These are phyloP conservation scores for Phytophthora niederhauseri DNA, from an alignment of 352 stramenopile species.

Conservation along the genomic window DNA sequence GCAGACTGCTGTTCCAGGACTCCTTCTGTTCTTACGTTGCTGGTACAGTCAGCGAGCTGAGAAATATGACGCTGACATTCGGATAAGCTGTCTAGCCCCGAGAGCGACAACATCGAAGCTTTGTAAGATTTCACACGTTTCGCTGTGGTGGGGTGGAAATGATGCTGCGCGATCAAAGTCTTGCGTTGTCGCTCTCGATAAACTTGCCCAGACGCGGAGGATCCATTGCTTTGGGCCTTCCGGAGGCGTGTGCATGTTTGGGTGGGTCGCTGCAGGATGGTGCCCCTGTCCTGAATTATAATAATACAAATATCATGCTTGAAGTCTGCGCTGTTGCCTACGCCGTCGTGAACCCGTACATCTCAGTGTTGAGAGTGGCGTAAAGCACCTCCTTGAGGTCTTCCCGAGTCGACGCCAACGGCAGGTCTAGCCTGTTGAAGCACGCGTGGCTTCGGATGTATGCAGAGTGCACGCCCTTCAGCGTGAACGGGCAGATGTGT, in stretches of 20 bases:
- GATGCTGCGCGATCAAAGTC: neutral
- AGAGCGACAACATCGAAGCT: neutral
- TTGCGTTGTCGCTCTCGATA: neutral
- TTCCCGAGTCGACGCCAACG: slow-evolving; percentile 62
- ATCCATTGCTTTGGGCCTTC: neutral
- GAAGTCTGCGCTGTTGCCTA: slow-evolving; percentile 6
- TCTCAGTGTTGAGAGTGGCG: slow-evolving; percentile 39
- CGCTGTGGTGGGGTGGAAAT: neutral
- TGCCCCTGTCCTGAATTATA: neutral
- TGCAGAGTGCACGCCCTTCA: slow-evolving; percentile 49
- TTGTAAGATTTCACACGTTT: neutral
- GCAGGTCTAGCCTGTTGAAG: slow-evolving; percentile 92
- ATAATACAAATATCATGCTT: neutral
- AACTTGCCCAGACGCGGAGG: neutral
- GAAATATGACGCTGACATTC: neutral
- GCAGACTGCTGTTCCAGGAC: neutral
- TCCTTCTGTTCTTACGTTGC: neutral
- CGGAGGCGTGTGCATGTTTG: too few species aligned
- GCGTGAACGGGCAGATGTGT: slow-evolving; percentile 60
- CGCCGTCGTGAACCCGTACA: slow-evolving; percentile 52
- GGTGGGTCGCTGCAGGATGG: neutral
- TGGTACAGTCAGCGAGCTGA: neutral
- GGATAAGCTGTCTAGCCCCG: neutral
- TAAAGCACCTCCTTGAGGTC: slow-evolving; percentile 54
- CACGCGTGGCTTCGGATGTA: slow-evolving; percentile 69